Evolutionary conservation across 106 monocot species (phyloP), one percentile per base, ranked within the genome.

Genomic region (Posidonia australis): DNA sequence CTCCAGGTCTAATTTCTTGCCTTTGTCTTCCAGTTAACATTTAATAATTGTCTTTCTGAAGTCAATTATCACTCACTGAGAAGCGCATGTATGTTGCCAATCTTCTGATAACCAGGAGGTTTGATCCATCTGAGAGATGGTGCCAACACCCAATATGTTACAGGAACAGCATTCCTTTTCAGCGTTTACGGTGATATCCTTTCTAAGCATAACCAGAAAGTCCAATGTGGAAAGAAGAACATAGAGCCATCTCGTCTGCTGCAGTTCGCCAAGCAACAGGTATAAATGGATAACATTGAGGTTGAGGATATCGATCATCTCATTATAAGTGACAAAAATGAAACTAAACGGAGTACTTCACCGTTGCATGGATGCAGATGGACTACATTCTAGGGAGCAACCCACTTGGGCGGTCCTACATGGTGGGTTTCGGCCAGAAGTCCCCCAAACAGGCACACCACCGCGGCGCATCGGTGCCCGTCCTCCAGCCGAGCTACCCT

Each of bases 61-160:
- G n/a, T n/a, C n/a, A n/a, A n/a, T n/a, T n/a, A n/a, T n/a, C 60
- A n/a, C 25, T 46, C 12, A 19, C 44, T 26, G 0, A 12, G 46
- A 30, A 5, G 17, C 55, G 19, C 9, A 19, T 56, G 54, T n/a
- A 21, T 45, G 24, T n/a, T n/a, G n/a, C n/a, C n/a, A n/a, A n/a
- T n/a, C n/a, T n/a, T n/a, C n/a, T 17, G 24, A 21, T 26, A 19
- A 0, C 25, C 64, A 93, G 90, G 90, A 6, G 96, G 96, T 0
- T 23, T 90, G 72, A 72, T 96, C 49, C 76, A 84, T 80, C 77
- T 96, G 5, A 60, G 96, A 20, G 87, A 96, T 52, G 96, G 96
- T 51, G 96, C 96, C n/a, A 96, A 96, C 72, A 77, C 84, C 5
- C 90, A 90, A 66, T 96, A 96, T 22, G 96, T 90, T 2, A 96